Conservation (phyloP, 495 filamentous ascomycete genomes). For the Cryomyces minteri region DNA sequence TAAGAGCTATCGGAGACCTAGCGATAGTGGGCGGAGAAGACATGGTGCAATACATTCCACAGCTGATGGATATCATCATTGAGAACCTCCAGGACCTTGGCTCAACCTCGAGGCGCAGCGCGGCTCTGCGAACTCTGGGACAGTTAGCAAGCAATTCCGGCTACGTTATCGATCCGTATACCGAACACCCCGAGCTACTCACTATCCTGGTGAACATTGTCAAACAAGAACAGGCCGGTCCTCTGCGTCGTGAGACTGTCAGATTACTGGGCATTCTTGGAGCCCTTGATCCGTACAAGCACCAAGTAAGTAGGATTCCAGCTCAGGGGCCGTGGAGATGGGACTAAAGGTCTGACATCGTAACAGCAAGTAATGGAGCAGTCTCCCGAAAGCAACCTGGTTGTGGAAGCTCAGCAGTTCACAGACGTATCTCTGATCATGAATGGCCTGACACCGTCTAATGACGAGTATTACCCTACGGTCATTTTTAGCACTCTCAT, state of each 20-base stretch:
- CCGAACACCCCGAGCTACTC: conserved; percentile 83
- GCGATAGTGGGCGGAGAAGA: conserved; percentile 82
- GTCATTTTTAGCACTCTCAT: conserved; percentile 92
- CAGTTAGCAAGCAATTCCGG: conserved; percentile 87
- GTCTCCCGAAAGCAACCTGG: conserved; percentile 41
- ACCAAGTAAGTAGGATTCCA: conserved; percentile 37
- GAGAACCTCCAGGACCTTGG: conserved; percentile 83
- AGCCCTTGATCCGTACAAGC: conserved; percentile 87
- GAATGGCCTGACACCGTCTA: conserved; percentile 88
- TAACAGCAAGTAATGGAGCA: conserved; percentile 25
- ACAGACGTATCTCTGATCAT: conserved; percentile 97
- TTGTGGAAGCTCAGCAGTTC: conserved; percentile 44
- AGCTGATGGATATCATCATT: conserved; percentile 88
- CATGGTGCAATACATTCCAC: conserved; percentile 72
- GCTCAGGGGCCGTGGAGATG: neutral
- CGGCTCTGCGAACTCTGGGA: conserved; percentile 76
- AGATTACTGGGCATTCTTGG: conserved; percentile 93
- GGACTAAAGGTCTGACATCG: neutral
- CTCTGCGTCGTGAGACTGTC: conserved; percentile 80
- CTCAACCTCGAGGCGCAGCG: conserved; percentile 71
- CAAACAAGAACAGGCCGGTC: conserved; percentile 67
- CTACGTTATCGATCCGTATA: conserved; percentile 93
- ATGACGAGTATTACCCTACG: conserved; percentile 95
- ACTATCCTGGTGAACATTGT: conserved; percentile 87
- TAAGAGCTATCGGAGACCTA: conserved; percentile 83